phyloP scores from a whole-genome alignment of 768 basidiomycete species.

The Trametes sanguinea region DNA sequence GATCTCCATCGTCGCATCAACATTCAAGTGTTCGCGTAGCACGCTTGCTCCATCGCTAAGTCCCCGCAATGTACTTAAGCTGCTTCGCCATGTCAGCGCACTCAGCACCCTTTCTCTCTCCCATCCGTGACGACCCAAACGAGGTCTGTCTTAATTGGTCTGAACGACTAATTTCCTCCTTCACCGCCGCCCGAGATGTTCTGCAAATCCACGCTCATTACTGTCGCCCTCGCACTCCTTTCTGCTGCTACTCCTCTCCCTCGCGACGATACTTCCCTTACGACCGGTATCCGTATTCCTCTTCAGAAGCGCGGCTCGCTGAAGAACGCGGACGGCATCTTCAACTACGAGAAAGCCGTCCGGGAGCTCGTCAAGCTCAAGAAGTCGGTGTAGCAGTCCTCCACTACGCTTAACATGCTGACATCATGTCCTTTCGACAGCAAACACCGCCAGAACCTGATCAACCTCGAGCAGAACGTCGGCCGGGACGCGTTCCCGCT shows the following conservation, averaged over 20 bases:
- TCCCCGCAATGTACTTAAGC: background rate
- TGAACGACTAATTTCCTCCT: background rate
- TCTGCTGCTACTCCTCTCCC: conserved; percentile 20
- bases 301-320: conserved; percentile 23
- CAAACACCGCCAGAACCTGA: conserved; percentile 29
- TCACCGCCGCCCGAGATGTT: conserved; percentile 20
- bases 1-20: background rate
- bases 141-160: background rate
- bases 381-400: conserved; percentile 20
- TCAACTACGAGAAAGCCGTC: conserved; percentile 22
- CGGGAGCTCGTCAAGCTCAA: conserved; percentile 13
- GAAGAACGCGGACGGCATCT: conserved; percentile 24
- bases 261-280: background rate
- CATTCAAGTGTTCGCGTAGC: background rate
- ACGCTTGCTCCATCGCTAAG: background rate
- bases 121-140: background rate
- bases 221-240: conserved; percentile 25
- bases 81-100: background rate
- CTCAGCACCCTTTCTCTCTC: background rate
- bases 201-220: conserved; percentile 23
- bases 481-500: conserved; percentile 21
- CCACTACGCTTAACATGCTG: background rate
- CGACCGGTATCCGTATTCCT: conserved; percentile 20
- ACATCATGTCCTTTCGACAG: conserved; percentile 6
- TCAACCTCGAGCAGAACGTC: conserved; percentile 18